Evolutionary conservation across 2,329 filamentous ascomycete genomes (phyloP), one percentile per base, ranked within the genome.

Genomic region (Lasiodiplodia hormozganensis): DNA sequence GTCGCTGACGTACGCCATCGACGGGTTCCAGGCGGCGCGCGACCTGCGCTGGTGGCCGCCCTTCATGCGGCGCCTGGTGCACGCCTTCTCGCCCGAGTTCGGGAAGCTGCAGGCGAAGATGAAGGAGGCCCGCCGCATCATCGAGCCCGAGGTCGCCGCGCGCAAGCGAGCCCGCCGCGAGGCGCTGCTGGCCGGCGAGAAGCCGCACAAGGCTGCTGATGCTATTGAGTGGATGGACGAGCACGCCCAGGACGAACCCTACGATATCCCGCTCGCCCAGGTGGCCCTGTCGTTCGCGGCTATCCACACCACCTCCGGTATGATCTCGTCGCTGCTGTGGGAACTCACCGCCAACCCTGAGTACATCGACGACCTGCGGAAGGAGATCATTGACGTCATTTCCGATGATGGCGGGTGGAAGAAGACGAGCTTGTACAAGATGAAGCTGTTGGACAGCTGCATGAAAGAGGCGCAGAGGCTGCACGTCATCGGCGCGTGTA

Each of bases 381-480:
- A 38, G 43, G 60, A 64, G 47, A 64, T 64, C 11, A n/a, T 25
- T 2, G n/a, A 51, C 0, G 31, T 64, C 2, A 18, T 64, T 3
- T 11, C 21, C 2, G 60, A n/a, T n/a, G 60, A 64, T 80, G 51
- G 51, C 8, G 53, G 53, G 0, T 58, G 76, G 75, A 76, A 72
- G 18, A 81, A 80, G 70, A 75, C 74, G 1, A 70, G 78, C 0
- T 70, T 84, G 2, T 78, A 78, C 69, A 78, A 80, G 54, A 71
- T 84, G 51, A 79, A 78, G 69, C 72, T 82, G 2, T 70, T 83
- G 70, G 82, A 84, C 70, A 83, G 82, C 65, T 76, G 79, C 0
- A 71, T 83, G 67, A 83, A 83, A 62, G 81, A 84, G 70, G 73
- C 67, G 2, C 77, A 79, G 57, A 73, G 82, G 43, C n/a, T 64